A percentile compares a stretch with the other conserved stretches of the same genome.
Evolutionary conservation across 2,329 filamentous ascomycete genomes (phyloP).

Genomic region (Penicillium sumatraense): DNA sequence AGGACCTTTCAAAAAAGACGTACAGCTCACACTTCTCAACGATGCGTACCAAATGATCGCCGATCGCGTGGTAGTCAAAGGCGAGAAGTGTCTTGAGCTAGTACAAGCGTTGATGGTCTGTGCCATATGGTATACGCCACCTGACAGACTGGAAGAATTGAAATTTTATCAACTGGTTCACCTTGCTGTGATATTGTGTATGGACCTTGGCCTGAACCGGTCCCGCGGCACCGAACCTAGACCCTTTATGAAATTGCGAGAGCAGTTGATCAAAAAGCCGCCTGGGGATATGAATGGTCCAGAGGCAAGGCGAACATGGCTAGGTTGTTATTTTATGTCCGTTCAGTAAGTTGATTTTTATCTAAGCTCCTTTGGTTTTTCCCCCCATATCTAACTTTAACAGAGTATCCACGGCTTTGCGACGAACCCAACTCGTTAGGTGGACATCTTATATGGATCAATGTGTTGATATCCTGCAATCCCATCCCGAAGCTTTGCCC

Average conservation of each 20-base stretch:
- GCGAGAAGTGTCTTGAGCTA: slow-evolving; percentile 81
- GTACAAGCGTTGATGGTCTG: slow-evolving; percentile 77
- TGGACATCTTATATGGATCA: slow-evolving; percentile 69
- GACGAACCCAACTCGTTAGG: slow-evolving; percentile 62
- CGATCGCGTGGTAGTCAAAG: slow-evolving; percentile 73
- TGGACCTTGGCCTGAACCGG: slow-evolving; percentile 78
- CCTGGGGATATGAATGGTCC: slow-evolving; percentile 55
- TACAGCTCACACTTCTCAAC: slow-evolving; percentile 66
- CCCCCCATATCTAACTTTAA: slow-evolving; percentile 3
- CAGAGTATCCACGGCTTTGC: slow-evolving; percentile 63
- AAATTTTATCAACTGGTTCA: slow-evolving; percentile 90
- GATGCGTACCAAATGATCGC: slow-evolving; percentile 75
- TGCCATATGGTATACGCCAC: slow-evolving; percentile 84
- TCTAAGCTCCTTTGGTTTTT: not conserved
- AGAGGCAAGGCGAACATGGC: slow-evolving; percentile 63
- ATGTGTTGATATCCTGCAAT: slow-evolving; percentile 62
- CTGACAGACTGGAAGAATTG: slow-evolving; percentile 80
- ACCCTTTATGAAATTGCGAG: slow-evolving; percentile 40
- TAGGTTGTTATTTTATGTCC: slow-evolving; percentile 65
- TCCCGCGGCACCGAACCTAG: slow-evolving; percentile 46
- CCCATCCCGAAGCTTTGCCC: slow-evolving; percentile 59
- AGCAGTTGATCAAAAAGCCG: slow-evolving; percentile 44
- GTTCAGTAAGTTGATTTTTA: slow-evolving; percentile 50
- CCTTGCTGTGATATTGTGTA: slow-evolving; percentile 77
- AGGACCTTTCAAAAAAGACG: slow-evolving; percentile 55